phyloP scores from a whole-genome alignment of 805 yeast species.

The Pichia californica region DNA sequence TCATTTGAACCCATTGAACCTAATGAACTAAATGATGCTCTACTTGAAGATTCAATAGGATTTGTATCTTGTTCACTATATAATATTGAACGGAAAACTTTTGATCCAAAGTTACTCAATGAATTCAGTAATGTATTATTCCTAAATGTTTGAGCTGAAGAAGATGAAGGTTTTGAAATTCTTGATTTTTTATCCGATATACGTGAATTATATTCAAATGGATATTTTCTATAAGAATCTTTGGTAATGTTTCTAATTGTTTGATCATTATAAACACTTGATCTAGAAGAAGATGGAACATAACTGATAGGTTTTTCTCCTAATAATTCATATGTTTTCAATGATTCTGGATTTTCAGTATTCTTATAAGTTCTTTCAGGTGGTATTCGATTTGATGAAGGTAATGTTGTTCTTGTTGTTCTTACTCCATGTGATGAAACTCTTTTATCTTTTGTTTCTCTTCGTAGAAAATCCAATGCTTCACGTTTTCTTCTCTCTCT shows the following conservation, averaged over 20 bases:
- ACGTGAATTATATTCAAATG: background rate
- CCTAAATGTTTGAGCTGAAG: background rate
- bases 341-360: slow-evolving; percentile 9
- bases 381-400: background rate
- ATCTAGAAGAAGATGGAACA: slow-evolving; percentile 10
- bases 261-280: slow-evolving; percentile 15
- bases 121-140: slow-evolving; percentile 22
- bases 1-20: background rate
- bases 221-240: slow-evolving; percentile 11
- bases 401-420: background rate
- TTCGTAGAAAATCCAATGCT: slow-evolving; percentile 12
- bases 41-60: background rate
- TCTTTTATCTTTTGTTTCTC: slow-evolving; percentile 9
- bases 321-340: slow-evolving; percentile 21
- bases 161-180: background rate
- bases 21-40: background rate
- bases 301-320: slow-evolving; percentile 25
- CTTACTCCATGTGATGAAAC: no score
- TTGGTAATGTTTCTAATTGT: slow-evolving; percentile 16
- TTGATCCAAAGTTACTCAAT: slow-evolving; percentile 24
- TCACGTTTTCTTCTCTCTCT: slow-evolving; percentile 11
- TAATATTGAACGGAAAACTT: slow-evolving; percentile 22
- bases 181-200: background rate
- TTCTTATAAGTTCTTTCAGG: background rate
- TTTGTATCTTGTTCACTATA: slow-evolving; percentile 21